Evolutionary conservation across 345 rosid genomes (phyloP).

Genomic region (Gossypium stocksii): DNA sequence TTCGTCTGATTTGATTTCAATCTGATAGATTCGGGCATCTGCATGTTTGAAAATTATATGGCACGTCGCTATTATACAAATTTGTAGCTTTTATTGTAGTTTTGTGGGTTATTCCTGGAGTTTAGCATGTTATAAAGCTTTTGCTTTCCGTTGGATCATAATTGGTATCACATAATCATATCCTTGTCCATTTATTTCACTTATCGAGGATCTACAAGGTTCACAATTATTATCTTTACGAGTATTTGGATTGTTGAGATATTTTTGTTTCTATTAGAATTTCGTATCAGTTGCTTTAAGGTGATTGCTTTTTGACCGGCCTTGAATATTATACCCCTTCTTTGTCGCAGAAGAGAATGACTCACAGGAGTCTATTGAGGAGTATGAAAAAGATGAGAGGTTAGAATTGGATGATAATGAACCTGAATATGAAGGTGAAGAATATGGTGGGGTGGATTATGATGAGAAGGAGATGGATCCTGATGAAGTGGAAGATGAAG

Average conservation of each 20-base stretch:
- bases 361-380: conserved; percentile 55
- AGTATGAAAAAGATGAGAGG: conserved; percentile 68
- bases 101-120: neutral
- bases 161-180: neutral
- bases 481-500: conserved; percentile 46
- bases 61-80: neutral
- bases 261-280: neutral
- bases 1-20: conserved; percentile 1
- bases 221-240: neutral
- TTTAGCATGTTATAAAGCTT: neutral
- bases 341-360: conserved; percentile 64
- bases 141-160: neutral
- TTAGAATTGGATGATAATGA: conserved; percentile 85
- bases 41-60: neutral
- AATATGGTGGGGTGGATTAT: conserved; percentile 50
- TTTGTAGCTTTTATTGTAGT: neutral
- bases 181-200: neutral
- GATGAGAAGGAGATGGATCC: conserved; percentile 75
- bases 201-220: neutral
- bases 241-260: neutral
- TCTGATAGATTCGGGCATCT: neutral
- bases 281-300: neutral
- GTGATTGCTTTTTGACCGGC: conserved; percentile 25
- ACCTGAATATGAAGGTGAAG: conserved; percentile 60
- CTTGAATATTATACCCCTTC: conserved; percentile 41